These are phyloP conservation scores for Durusdinium trenchii DNA, from an alignment of 73 alveolate genomes.

Conservation along the genomic window DNA sequence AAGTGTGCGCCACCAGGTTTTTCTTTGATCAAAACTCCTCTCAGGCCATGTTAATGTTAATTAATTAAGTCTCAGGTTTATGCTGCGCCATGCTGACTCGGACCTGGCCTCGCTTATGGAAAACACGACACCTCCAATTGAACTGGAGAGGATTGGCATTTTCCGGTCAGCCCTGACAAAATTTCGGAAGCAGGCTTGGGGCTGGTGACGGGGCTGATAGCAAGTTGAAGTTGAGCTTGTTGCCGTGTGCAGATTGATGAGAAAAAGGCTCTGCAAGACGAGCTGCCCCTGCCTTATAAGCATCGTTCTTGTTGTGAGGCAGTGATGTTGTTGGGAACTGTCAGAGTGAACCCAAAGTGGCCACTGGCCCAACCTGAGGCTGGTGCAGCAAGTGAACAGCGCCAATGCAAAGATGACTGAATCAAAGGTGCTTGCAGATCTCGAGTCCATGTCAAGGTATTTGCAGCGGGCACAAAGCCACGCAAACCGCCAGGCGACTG, in stretches of 20 bases:
- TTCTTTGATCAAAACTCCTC: neutral
- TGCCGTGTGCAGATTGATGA: neutral
- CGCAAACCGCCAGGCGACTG: conserved; percentile 6
- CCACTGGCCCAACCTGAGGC: neutral
- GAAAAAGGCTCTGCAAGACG: neutral
- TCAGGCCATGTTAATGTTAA: neutral
- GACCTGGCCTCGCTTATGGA: neutral
- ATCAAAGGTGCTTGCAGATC: neutral
- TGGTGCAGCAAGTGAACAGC: neutral
- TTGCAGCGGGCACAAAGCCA: neutral
- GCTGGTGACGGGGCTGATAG: neutral
- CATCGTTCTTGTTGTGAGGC: neutral
- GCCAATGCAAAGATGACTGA: neutral
- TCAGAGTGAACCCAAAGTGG: neutral
- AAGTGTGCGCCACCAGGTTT: neutral
- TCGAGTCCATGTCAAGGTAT: neutral
- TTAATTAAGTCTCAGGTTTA: neutral
- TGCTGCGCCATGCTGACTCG: neutral
- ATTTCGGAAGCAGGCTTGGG: neutral
- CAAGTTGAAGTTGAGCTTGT: neutral
- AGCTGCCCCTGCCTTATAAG: neutral
- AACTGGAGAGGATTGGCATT: neutral
- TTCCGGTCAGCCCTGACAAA: neutral
- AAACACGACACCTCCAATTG: neutral
- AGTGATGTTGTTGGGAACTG: neutral